Base-by-base conservation (phyloP, 805 yeast species). In the Nakazawaea wickerhamii region DNA sequence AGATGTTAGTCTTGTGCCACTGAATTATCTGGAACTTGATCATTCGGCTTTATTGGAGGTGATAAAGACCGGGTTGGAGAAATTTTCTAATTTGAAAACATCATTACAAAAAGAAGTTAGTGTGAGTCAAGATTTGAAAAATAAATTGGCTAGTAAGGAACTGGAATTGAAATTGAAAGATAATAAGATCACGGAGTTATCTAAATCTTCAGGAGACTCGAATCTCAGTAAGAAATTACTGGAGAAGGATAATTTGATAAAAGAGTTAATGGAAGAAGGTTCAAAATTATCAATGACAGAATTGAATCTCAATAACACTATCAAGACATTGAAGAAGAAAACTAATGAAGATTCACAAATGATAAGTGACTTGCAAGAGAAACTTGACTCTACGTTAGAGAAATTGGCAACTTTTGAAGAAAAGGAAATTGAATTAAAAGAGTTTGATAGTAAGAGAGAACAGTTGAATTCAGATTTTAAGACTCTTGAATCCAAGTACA, bases 241-340 rank as follows among this genome's bases (percentile, higher is more conserved):
- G 53, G 75, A 60, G 51, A 81, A 66, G 65, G 86, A 89, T 40
- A 71, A 67, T 10, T 74, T 78, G 23, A 78, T 90, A 20, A 72
- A 75, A 14, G 79, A 81, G 44, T 63, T 90, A 22, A 55, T 84
- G 55, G 77, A 74, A 42, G 96, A 89, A 59, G 95, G 95, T 4
- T 81, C 83, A 48, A 76, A 73, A 19, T 61, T 88, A 30, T 78
- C 93, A 0, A 71, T 72, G 45, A 79, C 77, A 47, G 97, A 91
- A 52, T 68, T 87, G 21, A 77, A 75, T 50, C 70, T 79, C 40
- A 79, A 75, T 50, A 85, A 79, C 31, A 68, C 80, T 0, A 77
- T 90, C 38, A 84, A 84, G 48, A 70, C 71, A 48, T 60, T 89
- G 44, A 76, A 78, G 32, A 61, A 69, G 17, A 70, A 67, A 28